Evolutionary conservation across 1,284 basidiomycete genomes (phyloP).

Genomic region (Malassezia japonica): DNA sequence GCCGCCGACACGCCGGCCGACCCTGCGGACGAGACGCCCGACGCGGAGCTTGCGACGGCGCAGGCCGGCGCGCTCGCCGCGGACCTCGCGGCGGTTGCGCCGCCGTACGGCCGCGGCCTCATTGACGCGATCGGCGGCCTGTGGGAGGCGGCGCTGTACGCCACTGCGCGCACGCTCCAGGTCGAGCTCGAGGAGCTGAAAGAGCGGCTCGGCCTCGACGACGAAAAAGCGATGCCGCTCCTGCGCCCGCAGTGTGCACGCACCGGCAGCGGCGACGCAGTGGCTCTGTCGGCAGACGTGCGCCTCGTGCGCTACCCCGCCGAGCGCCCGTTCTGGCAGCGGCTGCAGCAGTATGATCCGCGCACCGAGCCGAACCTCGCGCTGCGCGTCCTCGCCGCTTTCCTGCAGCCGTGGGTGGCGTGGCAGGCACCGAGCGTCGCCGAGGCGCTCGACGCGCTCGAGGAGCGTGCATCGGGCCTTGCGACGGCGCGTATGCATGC

Average conservation of each 20-base stretch:
- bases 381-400: neutral
- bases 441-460: neutral
- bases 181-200: constrained; percentile 23
- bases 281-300: constrained; percentile 27
- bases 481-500: neutral
- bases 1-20: neutral
- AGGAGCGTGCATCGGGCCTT: neutral
- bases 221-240: constrained; percentile 25
- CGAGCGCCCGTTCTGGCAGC: constrained; percentile 29
- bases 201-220: constrained; percentile 21
- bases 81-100: constrained; percentile 7
- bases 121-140: constrained; percentile 50
- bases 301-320: constrained; percentile 33
- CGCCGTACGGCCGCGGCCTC: constrained; percentile 41
- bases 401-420: neutral
- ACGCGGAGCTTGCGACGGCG: constrained; percentile 1
- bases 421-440: neutral
- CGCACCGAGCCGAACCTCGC: constrained; percentile 17
- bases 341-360: constrained; percentile 25
- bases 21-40: neutral
- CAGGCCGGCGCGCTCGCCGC: neutral
- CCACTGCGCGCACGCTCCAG: constrained; percentile 26
- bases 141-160: constrained; percentile 47
- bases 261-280: constrained; percentile 18
- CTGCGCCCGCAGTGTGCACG: constrained; percentile 22